Percentiles rank a stretch among this genome's conserved stretches.
phyloP scores from a whole-genome alignment of 129 eudicot species.

The Chrysanthemum lavandulifolium region DNA sequence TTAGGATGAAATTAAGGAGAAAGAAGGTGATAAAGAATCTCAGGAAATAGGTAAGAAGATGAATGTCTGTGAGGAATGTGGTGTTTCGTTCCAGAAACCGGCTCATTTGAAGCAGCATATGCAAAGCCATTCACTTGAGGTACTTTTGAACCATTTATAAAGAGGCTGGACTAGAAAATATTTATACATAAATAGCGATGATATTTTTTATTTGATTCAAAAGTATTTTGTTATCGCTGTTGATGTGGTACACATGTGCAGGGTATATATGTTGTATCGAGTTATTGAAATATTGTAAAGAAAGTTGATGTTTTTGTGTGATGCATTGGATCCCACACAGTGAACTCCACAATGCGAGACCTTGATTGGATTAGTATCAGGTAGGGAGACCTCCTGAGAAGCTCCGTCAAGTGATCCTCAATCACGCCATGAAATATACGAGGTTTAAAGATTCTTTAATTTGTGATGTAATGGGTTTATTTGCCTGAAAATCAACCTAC shows the following conservation, averaged over 20 bases:
- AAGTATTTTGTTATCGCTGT: no score
- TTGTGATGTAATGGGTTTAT: neutral
- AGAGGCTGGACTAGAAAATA: no score
- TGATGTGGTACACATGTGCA: slow-evolving; percentile 35
- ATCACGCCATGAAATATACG: slow-evolving; percentile 55
- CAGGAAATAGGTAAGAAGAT: slow-evolving; percentile 22
- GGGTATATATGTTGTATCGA: slow-evolving; percentile 30
- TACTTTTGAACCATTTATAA: slow-evolving; percentile 16
- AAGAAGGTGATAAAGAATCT: slow-evolving; percentile 21
- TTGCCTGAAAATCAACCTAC: no score
- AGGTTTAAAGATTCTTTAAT: slow-evolving; percentile 29
- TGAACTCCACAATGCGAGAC: slow-evolving; percentile 99
- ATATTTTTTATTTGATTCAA: no score
- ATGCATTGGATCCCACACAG: slow-evolving; percentile 98
- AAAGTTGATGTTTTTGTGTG: slow-evolving; percentile 49
- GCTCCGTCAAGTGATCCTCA: slow-evolving; percentile 94
- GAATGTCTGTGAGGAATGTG: slow-evolving; percentile 70
- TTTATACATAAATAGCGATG: neutral
- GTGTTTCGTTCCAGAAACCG: slow-evolving; percentile 68
- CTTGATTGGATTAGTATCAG: slow-evolving; percentile 99
- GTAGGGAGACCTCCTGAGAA: slow-evolving; percentile 99
- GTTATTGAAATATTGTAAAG: slow-evolving; percentile 14
- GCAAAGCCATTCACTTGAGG: slow-evolving; percentile 94
- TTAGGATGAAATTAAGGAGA: slow-evolving; percentile 54
- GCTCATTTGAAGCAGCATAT: slow-evolving; percentile 89